These are phyloP conservation scores for Pachysolen tannophilus DNA, from an alignment of 805 yeast genomes.

Conservation along the genomic window DNA sequence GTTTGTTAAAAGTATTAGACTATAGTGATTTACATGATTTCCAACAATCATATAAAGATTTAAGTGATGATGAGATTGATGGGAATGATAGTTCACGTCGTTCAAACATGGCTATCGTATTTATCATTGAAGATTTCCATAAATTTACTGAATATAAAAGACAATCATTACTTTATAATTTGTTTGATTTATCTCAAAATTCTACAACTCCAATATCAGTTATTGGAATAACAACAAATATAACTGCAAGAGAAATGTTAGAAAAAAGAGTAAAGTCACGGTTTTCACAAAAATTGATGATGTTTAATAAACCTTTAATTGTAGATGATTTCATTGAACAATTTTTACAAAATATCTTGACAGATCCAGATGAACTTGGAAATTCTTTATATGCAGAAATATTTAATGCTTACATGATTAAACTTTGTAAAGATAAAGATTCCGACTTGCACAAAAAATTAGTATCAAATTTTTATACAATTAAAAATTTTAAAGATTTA, in stretches of 20 bases:
- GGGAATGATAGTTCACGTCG: constrained; percentile 18
- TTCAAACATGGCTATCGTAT: constrained; percentile 48
- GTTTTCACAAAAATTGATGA: constrained; percentile 72
- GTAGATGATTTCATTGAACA: constrained; percentile 44
- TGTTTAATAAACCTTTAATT: constrained; percentile 41
- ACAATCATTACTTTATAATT: constrained; percentile 80
- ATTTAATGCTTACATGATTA: constrained; percentile 28
- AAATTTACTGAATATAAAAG: constrained; percentile 60
- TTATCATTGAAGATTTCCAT: constrained; percentile 83
- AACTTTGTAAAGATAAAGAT: constrained; percentile 17
- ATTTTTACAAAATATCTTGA: constrained; percentile 31
- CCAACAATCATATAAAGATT: no score
- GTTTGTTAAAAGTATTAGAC: constrained; percentile 20
- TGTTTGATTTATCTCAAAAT: constrained; percentile 79
- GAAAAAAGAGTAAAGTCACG: constrained; percentile 91
- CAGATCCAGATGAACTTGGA: constrained; percentile 16
- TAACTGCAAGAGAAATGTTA: constrained; percentile 69
- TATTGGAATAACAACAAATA: constrained; percentile 68
- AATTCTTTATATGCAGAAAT: constrained; percentile 9
- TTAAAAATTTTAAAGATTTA: constrained; percentile 48
- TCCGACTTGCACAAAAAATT: constrained; percentile 29
- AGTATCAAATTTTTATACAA: constrained; percentile 44
- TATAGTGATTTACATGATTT: constrained; percentile 14
- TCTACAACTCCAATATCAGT: constrained; percentile 66
- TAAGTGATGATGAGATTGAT: constrained; percentile 13